These are phyloP conservation scores for Alternaria brassicicola DNA, from an alignment of 2,329 filamentous ascomycete species.

Conservation along the genomic window DNA sequence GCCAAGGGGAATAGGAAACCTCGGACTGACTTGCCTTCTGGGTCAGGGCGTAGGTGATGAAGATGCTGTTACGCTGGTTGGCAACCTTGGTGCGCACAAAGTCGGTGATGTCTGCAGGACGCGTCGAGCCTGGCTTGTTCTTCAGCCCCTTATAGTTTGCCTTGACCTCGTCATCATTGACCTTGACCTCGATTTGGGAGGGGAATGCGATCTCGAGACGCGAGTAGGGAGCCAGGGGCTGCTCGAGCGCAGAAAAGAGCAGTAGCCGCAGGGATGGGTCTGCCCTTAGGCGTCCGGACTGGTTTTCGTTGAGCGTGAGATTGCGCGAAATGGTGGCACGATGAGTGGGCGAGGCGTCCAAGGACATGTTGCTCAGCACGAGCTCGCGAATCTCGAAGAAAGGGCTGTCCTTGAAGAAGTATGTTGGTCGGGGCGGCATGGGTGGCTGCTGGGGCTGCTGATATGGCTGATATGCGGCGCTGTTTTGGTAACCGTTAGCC, in stretches of 20 bases:
- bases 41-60: slow-evolving; percentile 91
- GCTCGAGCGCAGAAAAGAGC: slow-evolving; percentile 79
- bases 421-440: slow-evolving; percentile 33
- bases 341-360: slow-evolving; percentile 69
- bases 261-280: slow-evolving; percentile 74
- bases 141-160: slow-evolving; percentile 94
- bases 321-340: slow-evolving; percentile 64
- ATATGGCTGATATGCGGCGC: slow-evolving; percentile 15
- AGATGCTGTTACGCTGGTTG: slow-evolving; percentile 75
- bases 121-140: slow-evolving; percentile 93
- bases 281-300: slow-evolving; percentile 61
- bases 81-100: slow-evolving; percentile 70
- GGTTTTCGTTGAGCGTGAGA: slow-evolving; percentile 62
- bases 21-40: slow-evolving; percentile 68
- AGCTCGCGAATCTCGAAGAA: slow-evolving; percentile 77
- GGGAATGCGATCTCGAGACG: slow-evolving; percentile 81
- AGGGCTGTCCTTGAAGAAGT: slow-evolving; percentile 76
- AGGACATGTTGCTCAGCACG: slow-evolving; percentile 68
- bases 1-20: slow-evolving; percentile 31
- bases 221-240: slow-evolving; percentile 37
- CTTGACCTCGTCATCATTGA: slow-evolving; percentile 87
- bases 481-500: slow-evolving; percentile 27
- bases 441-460: slow-evolving; percentile 25
- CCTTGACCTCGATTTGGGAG: slow-evolving; percentile 87
- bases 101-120: slow-evolving; percentile 87